These are phyloP conservation scores for Hanseniaspora guilliermondii DNA, from an alignment of 805 yeast genomes.

Conservation along the genomic window DNA sequence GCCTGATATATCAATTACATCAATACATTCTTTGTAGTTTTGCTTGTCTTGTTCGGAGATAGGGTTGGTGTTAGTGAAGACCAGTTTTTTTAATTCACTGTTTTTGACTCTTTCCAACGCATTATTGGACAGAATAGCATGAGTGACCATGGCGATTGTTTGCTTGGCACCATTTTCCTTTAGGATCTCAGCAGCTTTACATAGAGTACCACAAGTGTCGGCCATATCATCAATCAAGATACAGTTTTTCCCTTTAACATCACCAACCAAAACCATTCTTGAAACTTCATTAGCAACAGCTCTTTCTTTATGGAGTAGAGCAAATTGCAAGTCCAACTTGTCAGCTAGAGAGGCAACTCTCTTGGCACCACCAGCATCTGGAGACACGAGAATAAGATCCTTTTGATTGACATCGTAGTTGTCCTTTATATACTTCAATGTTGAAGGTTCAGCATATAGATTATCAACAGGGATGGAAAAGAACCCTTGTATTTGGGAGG, in stretches of 20 bases:
- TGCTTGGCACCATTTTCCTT: conserved; percentile 50
- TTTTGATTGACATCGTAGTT: conserved; percentile 35
- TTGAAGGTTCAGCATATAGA: conserved; percentile 72
- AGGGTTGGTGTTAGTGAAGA: conserved; percentile 73
- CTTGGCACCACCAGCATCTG: conserved; percentile 86
- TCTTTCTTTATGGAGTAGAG: conserved; percentile 74
- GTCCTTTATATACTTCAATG: conserved; percentile 60
- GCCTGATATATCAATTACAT: conserved; percentile 57
- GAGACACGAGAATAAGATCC: conserved; percentile 66
- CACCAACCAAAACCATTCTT: conserved; percentile 77
- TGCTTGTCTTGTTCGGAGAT: conserved; percentile 47
- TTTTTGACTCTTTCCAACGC: conserved; percentile 61
- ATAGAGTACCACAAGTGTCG: conserved; percentile 77
- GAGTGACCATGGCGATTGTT: conserved; percentile 74
- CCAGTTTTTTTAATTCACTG: conserved; percentile 54
- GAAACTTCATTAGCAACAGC: conserved; percentile 74
- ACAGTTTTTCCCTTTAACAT: conserved; percentile 63
- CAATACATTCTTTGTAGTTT: conserved; percentile 47
- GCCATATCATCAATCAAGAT: conserved; percentile 81
- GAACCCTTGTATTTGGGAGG: conserved; percentile 82
- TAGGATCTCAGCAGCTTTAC: conserved; percentile 68
- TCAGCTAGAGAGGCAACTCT: conserved; percentile 81
- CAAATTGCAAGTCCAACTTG: conserved; percentile 64
- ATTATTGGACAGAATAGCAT: conserved; percentile 64
- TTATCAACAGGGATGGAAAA: conserved; percentile 76